Percentiles rank a stretch among this genome's conserved stretches.
phyloP scores from a whole-genome alignment of 352 stramenopile genomes.

The Phytophthora foliorum region DNA sequence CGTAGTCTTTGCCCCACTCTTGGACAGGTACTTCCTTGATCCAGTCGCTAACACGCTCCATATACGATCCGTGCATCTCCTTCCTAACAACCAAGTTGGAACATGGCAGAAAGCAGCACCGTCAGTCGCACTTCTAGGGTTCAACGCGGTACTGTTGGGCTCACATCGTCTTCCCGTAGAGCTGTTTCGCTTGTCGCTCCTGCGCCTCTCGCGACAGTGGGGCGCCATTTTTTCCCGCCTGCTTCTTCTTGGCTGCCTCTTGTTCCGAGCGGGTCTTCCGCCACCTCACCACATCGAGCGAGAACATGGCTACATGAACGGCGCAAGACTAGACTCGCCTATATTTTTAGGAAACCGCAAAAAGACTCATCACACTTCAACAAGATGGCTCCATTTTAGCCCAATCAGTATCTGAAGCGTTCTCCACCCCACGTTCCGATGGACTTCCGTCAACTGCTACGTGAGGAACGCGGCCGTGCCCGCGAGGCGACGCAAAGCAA shows the following conservation, averaged over 20 bases:
- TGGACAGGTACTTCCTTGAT: conserved; percentile 48
- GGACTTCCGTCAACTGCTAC: conserved; percentile 64
- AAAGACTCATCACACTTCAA: too few relatives aligned
- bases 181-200: conserved; percentile 50
- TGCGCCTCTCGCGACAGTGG: conserved; percentile 36
- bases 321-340: neutral
- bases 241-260: conserved; percentile 43
- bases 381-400: conserved; percentile 19
- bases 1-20: conserved; percentile 67
- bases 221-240: conserved; percentile 27
- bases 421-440: conserved; percentile 36
- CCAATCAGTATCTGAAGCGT: conserved; percentile 20
- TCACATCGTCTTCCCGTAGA: conserved; percentile 72
- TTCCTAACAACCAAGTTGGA: conserved; percentile 47
- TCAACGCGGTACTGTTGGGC: neutral
- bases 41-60: conserved; percentile 67
- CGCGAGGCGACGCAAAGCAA: conserved; percentile 21
- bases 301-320: conserved; percentile 56
- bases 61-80: conserved; percentile 76
- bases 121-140: neutral
- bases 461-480: conserved; percentile 58
- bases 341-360: conserved; percentile 38
- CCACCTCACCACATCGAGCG: conserved; percentile 65
- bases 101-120: neutral
- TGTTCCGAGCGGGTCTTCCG: conserved; percentile 51